These are phyloP conservation scores for Sordariomycetes sp. DNA, from an alignment of 2,329 filamentous ascomycete species.

Conservation along the genomic window DNA sequence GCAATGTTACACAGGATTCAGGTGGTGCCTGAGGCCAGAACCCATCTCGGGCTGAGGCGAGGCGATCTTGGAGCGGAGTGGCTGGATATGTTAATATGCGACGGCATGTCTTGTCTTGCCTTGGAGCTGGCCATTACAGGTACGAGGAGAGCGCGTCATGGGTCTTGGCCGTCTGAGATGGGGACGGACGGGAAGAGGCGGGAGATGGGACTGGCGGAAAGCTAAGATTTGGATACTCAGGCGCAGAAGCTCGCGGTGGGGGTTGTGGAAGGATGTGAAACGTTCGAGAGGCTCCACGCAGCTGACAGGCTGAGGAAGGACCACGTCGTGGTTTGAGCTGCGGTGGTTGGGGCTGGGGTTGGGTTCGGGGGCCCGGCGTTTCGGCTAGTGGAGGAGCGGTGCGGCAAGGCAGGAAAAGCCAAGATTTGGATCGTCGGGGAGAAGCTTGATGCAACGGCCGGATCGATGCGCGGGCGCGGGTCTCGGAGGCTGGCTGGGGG, in stretches of 20 bases:
- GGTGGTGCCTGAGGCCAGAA: neutral
- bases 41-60: neutral
- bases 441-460: neutral
- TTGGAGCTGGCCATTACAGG: neutral
- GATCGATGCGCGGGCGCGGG: neutral
- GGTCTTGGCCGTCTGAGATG: too few species aligned
- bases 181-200: neutral
- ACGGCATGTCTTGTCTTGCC: neutral
- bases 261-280: neutral
- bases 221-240: neutral
- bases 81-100: neutral
- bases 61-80: neutral
- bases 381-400: neutral
- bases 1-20: neutral
- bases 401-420: neutral
- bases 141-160: too few species aligned
- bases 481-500: neutral
- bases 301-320: neutral
- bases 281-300: neutral
- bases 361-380: too few species aligned
- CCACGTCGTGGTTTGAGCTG: too few species aligned
- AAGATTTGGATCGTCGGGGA: neutral
- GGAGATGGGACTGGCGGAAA: neutral
- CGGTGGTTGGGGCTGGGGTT: too few species aligned
- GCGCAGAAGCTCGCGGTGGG: neutral